Percentiles rank a stretch among this genome's conserved stretches.
Conservation (phyloP, 352 stramenopile genomes). For the Globisporangium sylvaticum region DNA sequence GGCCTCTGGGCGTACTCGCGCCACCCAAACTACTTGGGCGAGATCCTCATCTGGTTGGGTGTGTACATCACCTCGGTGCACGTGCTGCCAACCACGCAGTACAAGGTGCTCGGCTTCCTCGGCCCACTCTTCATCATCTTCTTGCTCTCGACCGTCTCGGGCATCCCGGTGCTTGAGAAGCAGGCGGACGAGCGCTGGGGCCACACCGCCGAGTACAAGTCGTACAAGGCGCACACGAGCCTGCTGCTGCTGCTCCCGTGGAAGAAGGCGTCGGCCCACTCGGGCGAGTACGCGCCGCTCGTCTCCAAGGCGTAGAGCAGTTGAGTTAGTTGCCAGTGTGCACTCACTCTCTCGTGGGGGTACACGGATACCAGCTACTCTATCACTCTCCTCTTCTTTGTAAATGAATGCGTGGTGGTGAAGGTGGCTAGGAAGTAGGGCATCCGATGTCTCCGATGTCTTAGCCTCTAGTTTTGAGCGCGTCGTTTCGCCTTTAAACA, state of each 20-base stretch:
- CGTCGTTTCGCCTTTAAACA: not conserved
- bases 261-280: slow-evolving; percentile 14
- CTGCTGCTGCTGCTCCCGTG: slow-evolving; percentile 34
- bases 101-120: slow-evolving; percentile 39
- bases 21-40: slow-evolving; percentile 92
- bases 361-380: not conserved
- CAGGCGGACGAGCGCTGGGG: slow-evolving; percentile 63
- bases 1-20: slow-evolving; percentile 85
- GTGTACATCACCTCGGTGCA: slow-evolving; percentile 44
- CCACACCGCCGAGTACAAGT: slow-evolving; percentile 46
- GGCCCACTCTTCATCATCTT: slow-evolving; percentile 64
- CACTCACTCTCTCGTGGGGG: not conserved
- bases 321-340: not conserved
- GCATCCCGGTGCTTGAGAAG: slow-evolving; percentile 75
- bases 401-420: not conserved
- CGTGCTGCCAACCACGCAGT: slow-evolving; percentile 35
- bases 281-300: slow-evolving; percentile 15
- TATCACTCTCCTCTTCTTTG: not conserved
- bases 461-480: not conserved
- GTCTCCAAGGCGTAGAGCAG: slow-evolving; percentile 16
- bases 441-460: not conserved
- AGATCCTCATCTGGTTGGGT: slow-evolving; percentile 88
- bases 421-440: not conserved
- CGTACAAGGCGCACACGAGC: slow-evolving; percentile 70
- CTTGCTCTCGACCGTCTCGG: slow-evolving; percentile 57